Conservation (phyloP, 129 eudicot species). For the Centaurea solstitialis region DNA sequence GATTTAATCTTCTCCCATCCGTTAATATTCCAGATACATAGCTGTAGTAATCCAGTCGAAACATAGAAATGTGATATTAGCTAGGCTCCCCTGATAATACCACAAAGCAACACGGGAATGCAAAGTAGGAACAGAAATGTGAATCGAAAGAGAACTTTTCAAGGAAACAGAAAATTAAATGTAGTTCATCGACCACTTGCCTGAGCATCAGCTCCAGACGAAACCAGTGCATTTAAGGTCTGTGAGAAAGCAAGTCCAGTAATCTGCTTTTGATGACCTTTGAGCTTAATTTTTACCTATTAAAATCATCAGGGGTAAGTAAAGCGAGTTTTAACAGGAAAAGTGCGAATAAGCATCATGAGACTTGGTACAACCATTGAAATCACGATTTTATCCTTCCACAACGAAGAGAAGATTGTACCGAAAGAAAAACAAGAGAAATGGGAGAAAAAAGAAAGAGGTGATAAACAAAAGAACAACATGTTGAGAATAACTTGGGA, state of each 20-base stretch:
- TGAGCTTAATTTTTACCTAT: conserved; percentile 73
- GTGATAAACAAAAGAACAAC: neutral
- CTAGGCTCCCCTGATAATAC: neutral
- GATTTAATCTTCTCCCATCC: conserved; percentile 85
- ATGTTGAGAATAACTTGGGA: neutral
- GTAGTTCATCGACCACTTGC: conserved; percentile 35
- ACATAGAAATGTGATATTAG: conserved; percentile 8
- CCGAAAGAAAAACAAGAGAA: neutral
- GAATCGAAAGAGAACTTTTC: neutral
- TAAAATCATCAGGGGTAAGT: neutral
- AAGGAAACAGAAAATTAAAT: neutral
- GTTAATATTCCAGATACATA: conserved; percentile 69
- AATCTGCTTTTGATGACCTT: conserved; percentile 75
- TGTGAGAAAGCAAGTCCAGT: conserved; percentile 89
- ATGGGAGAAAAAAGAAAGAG: neutral
- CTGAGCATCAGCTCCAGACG: conserved; percentile 89
- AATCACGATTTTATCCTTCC: neutral
- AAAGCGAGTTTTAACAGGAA: neutral
- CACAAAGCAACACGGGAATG: neutral
- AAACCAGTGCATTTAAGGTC: conserved; percentile 61
- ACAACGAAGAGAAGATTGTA: neutral
- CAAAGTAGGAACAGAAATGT: neutral
- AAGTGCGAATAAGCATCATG: neutral
- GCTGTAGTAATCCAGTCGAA: conserved; percentile 32
- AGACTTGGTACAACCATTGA: neutral